Conservation (phyloP, 2,329 filamentous ascomycete species). For the Epichloe glyceriae region DNA sequence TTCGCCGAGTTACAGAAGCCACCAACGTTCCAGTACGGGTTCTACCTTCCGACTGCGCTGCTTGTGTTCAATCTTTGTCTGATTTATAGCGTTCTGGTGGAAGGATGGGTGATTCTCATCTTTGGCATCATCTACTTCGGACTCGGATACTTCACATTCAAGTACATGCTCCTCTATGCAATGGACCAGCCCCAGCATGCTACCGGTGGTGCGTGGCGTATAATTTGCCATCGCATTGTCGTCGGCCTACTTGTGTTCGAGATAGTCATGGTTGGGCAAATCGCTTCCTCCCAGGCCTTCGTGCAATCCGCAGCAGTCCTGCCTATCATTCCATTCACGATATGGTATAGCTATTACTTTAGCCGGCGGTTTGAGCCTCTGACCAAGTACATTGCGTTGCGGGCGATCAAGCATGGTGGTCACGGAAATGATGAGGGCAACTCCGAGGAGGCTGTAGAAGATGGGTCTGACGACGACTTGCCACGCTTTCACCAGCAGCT, state of each 20-base stretch:
- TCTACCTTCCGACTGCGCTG: slow-evolving; percentile 85
- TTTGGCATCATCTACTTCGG: slow-evolving; percentile 74
- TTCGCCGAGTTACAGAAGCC: slow-evolving; percentile 71
- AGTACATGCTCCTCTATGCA: slow-evolving; percentile 93
- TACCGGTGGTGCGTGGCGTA: slow-evolving; percentile 87
- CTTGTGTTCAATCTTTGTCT: slow-evolving; percentile 91
- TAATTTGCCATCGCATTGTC: slow-evolving; percentile 88
- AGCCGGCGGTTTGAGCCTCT: slow-evolving; percentile 71
- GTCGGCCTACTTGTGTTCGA: slow-evolving; percentile 82
- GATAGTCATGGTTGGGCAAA: slow-evolving; percentile 75
- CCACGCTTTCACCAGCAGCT: slow-evolving; percentile 26
- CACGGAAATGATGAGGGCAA: slow-evolving; percentile 29
- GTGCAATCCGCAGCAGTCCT: slow-evolving; percentile 58
- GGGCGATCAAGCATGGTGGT: slow-evolving; percentile 57
- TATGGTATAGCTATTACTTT: slow-evolving; percentile 86
- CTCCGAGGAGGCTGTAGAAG: slow-evolving; percentile 22
- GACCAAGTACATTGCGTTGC: slow-evolving; percentile 82
- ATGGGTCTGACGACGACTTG: slow-evolving; percentile 30
- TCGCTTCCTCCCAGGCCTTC: slow-evolving; percentile 63
- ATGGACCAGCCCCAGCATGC: slow-evolving; percentile 97
- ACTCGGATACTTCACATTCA: slow-evolving; percentile 81
- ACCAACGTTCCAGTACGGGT: slow-evolving; percentile 86
- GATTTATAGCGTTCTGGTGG: slow-evolving; percentile 78
- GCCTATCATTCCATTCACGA: slow-evolving; percentile 64
- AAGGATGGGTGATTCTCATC: slow-evolving; percentile 68